phyloP scores from a whole-genome alignment of 768 basidiomycete genomes.

The Mycena floridula region DNA sequence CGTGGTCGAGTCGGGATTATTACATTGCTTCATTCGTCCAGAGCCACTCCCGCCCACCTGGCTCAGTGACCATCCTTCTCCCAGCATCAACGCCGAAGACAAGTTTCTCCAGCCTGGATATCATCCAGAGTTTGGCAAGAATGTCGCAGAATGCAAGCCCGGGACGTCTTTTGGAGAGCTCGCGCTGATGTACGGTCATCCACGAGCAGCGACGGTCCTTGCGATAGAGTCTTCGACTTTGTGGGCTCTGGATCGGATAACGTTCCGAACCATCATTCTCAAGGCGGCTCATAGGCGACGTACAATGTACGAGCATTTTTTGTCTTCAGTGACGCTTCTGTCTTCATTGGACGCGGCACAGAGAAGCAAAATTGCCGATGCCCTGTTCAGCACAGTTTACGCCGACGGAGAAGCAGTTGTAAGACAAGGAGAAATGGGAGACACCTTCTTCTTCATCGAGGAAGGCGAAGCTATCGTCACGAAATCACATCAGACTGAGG shows the following conservation, averaged over 20 bases:
- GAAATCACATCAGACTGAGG: constrained; percentile 58
- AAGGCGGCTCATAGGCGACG: constrained; percentile 87
- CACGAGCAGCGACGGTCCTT: constrained; percentile 90
- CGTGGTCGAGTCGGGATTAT: constrained; percentile 84
- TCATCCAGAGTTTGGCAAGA: constrained; percentile 68
- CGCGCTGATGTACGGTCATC: constrained; percentile 97
- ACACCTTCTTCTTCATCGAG: constrained; percentile 97
- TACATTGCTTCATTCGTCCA: constrained; percentile 77
- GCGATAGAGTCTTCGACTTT: constrained; percentile 77
- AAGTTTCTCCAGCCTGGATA: constrained; percentile 59
- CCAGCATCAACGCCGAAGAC: constrained; percentile 35
- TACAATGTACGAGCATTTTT: constrained; percentile 95
- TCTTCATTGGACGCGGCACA: constrained; percentile 82
- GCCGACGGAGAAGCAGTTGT: constrained; percentile 85
- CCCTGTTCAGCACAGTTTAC: constrained; percentile 78
- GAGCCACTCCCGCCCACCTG: constrained; percentile 60
- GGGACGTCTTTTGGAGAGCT: constrained; percentile 93
- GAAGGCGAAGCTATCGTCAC: constrained; percentile 87
- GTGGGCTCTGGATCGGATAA: constrained; percentile 96
- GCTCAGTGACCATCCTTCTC: constrained; percentile 37
- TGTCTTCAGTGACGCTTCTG: constrained; percentile 84
- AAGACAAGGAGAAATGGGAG: constrained; percentile 89
- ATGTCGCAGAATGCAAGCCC: constrained; percentile 79
- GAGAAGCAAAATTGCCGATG: constrained; percentile 96
- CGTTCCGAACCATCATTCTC: constrained; percentile 95